Evolutionary conservation across 2,329 filamentous ascomycete species (phyloP).

Genomic region (Pezicula neosporulosa): DNA sequence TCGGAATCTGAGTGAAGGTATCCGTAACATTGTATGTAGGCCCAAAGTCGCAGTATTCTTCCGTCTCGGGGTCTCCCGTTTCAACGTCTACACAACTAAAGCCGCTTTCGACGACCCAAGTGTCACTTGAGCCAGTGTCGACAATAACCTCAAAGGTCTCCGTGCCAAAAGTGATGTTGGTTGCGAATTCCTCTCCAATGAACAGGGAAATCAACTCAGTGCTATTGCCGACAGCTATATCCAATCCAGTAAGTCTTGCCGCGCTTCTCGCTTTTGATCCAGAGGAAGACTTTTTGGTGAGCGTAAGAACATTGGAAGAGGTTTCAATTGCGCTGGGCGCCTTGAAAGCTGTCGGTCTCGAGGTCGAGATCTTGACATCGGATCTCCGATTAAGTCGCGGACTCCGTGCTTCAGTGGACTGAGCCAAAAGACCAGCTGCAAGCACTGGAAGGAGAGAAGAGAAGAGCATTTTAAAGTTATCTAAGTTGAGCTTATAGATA

Average conservation of each 20-base stretch:
- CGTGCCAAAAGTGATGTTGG: slow-evolving; percentile 24
- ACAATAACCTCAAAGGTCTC: slow-evolving; percentile 35
- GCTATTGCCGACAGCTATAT: neutral
- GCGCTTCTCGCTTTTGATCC: neutral
- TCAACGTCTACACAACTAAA: slow-evolving; percentile 32
- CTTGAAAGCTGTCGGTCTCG: neutral
- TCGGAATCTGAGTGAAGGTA: slow-evolving; percentile 32
- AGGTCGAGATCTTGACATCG: neutral
- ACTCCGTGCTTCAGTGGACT: neutral
- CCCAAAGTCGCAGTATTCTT: slow-evolving; percentile 11
- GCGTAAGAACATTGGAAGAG: neutral
- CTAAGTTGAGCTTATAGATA: no score
- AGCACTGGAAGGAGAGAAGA: neutral
- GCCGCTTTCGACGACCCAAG: slow-evolving; percentile 35
- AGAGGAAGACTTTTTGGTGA: neutral
- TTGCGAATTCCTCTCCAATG: neutral
- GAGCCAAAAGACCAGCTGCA: neutral
- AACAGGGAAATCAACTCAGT: neutral
- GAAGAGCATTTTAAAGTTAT: neutral
- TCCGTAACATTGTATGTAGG: slow-evolving; percentile 13
- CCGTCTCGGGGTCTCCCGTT: neutral
- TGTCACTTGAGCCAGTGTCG: slow-evolving; percentile 45
- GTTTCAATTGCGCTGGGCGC: neutral
- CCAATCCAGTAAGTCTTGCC: neutral
- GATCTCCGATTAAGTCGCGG: neutral